Base-by-base conservation (phyloP, 169 alveolate species). In the Plasmodium falciparum region DNA sequence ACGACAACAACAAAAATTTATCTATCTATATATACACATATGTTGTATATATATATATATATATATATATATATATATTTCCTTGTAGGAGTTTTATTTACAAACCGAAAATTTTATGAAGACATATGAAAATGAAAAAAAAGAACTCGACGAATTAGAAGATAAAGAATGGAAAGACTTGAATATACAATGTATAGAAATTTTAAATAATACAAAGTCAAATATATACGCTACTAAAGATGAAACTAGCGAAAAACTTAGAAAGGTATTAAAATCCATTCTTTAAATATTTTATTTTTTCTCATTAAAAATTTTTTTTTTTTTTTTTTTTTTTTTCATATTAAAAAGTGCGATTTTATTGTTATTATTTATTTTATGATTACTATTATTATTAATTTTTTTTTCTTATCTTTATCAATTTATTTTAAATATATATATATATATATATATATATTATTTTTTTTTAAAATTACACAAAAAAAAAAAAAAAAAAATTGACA, bases 151-250 rank as follows among this genome's bases (percentile, higher is more conserved):
- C n/a, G 75, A 63, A n/a, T 69, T 76, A 61, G 89, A 76, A 70
- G 76, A 76, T 22, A 76, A 54, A 24, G 89, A 76, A 45, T 76
- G 89, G 89, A 63, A 69, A 39, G 89, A 76, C 33, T 45, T 76
- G n/a, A 76, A 76, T 58, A 29, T 17, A 6, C 89, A 76, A 45
- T 76, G 70, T 17, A 61, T 76, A 33, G 89, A 76, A 56, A 52
- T 65, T 65, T 50, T 76, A 76, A 76, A 24, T 24, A 76, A 76
- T 39, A 76, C 76, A 6, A 76, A 76, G 66, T 49, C 75, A 15
- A 65, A 65, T 47, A 76, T 76, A 43, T 65, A 52, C 6, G 89
- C 76, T 45, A 65, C 56, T 6, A 76, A 76, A 76, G 74, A 76
- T n/a, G 78, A 76, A 65, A 76, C 89, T 4, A 65, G 50, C 26